These are phyloP conservation scores for Paecilomyces formosus DNA, from an alignment of 2,329 filamentous ascomycete species.

Conservation along the genomic window DNA sequence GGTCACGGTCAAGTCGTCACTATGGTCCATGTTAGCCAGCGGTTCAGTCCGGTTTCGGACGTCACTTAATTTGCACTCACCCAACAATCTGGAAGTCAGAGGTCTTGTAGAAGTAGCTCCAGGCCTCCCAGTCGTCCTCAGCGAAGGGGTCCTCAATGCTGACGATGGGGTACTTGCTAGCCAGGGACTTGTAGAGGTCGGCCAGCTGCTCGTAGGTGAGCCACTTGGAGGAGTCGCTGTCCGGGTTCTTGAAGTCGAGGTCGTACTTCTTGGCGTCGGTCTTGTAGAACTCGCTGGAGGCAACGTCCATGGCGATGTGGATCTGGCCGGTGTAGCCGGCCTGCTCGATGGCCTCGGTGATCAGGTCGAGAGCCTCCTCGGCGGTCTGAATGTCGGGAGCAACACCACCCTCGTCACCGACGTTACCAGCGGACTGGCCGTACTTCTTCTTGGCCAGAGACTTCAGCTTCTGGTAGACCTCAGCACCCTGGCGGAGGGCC, in stretches of 20 bases:
- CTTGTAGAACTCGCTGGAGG: constrained; percentile 99
- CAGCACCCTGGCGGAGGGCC: constrained; percentile 90
- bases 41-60: background rate
- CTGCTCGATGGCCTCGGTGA: constrained; percentile 87
- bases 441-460: constrained; percentile 97
- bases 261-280: constrained; percentile 97
- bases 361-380: constrained; percentile 94
- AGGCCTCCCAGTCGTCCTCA: constrained; percentile 99
- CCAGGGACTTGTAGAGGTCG: constrained; percentile 77
- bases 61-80: constrained; percentile 25
- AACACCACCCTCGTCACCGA: constrained; percentile 99
- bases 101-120: constrained; percentile 99
- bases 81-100: constrained; percentile 96
- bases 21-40: constrained; percentile 15
- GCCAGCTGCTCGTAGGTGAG: constrained; percentile 97
- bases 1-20: constrained; percentile 97
- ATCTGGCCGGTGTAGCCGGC: constrained; percentile 94
- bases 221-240: constrained; percentile 94
- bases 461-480: constrained; percentile 99
- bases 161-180: constrained; percentile 96
- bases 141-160: constrained; percentile 98
- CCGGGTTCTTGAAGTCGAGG: constrained; percentile 99
- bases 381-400: constrained; percentile 97
- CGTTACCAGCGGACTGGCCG: constrained; percentile 96
- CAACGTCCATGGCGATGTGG: constrained; percentile 98